A percentile compares a stretch with the other conserved stretches of the same genome.
Conservation (phyloP, 148 eudicot genomes). For the Fagopyrum tataricum region DNA sequence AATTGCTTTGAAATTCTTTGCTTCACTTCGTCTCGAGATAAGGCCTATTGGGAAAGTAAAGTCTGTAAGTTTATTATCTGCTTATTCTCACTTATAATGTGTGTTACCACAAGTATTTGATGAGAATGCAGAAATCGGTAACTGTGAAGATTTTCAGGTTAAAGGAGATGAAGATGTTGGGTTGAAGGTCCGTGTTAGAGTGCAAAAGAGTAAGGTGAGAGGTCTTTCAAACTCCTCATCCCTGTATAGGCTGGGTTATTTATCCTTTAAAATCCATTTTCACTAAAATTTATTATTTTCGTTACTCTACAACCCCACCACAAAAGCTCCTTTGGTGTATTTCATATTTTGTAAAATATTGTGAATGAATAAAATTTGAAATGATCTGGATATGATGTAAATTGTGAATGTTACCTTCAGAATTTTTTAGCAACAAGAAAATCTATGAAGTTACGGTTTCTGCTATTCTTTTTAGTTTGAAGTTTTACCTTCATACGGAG, state of each 20-base stretch:
- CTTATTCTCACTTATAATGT: neutral
- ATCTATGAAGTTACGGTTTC: neutral
- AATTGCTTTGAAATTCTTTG: slow-evolving; percentile 94
- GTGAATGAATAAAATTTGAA: neutral
- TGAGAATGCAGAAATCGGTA: neutral
- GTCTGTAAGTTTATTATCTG: slow-evolving; percentile 57
- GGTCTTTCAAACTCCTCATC: neutral
- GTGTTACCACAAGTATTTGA: neutral
- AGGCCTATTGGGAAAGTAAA: slow-evolving; percentile 89
- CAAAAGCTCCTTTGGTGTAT: neutral
- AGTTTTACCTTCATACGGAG: neutral
- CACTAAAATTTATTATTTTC: neutral
- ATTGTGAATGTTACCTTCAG: neutral
- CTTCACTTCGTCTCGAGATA: slow-evolving; percentile 95
- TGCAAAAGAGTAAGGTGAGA: slow-evolving; percentile 93
- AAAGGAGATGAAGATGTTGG: slow-evolving; percentile 97
- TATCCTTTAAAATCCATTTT: neutral
- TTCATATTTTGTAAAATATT: neutral
- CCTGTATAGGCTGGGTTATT: neutral
- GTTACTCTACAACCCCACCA: neutral
- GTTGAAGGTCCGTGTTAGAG: slow-evolving; percentile 87
- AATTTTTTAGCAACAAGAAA: neutral
- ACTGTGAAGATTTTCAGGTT: slow-evolving; percentile 29
- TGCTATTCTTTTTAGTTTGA: neutral
- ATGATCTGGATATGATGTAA: neutral